Evolutionary conservation across 768 basidiomycete genomes (phyloP).

Genomic region (Lactarius akahatsu): DNA sequence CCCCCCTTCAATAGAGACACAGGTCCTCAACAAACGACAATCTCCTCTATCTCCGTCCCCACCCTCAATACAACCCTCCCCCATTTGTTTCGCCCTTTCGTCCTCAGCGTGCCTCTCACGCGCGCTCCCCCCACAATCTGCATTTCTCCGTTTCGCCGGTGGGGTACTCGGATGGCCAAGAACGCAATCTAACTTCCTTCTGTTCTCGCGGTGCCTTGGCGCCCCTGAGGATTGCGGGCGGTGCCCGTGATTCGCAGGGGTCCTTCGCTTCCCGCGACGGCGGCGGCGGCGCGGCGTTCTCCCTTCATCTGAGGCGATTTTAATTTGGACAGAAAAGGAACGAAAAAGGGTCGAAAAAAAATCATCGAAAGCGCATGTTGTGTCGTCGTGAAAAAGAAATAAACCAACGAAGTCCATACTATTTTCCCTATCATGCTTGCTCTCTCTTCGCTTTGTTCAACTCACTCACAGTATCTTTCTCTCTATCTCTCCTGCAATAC

Average conservation of each 20-base stretch:
- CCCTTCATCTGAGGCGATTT: neutral
- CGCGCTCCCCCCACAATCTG: neutral
- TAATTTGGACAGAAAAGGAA: slow-evolving; percentile 1
- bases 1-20: neutral
- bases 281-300: neutral
- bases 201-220: neutral
- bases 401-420: neutral
- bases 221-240: neutral
- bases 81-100: neutral
- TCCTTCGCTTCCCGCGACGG: neutral
- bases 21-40: neutral
- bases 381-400: neutral
- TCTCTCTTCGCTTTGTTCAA: neutral
- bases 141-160: neutral
- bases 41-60: neutral
- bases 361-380: neutral
- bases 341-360: neutral
- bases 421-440: neutral
- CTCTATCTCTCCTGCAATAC: neutral
- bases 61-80: neutral
- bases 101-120: neutral
- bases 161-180: neutral
- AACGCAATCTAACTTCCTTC: neutral
- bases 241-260: neutral
- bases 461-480: neutral